Percentiles rank a stretch among this genome's conserved stretches.
Conservation (phyloP, 306 rosid species). For the Casuarina cunninghamiana region DNA sequence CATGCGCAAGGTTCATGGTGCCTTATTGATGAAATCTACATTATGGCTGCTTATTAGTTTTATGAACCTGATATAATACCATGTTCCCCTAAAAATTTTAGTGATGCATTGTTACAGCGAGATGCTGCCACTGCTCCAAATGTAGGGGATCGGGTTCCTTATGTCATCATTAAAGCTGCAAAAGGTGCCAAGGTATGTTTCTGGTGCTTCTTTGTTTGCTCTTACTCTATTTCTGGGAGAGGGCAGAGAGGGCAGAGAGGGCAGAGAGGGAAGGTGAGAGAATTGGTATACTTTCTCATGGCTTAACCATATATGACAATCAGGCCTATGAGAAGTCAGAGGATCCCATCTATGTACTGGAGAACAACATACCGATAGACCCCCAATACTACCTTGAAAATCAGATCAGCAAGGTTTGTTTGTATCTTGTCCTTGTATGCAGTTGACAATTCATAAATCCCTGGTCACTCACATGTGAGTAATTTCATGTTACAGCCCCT, state of each 20-base stretch:
- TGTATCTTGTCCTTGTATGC: constrained; percentile 6
- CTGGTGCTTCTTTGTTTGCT: not conserved
- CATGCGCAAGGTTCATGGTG: constrained; percentile 86
- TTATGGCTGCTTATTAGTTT: constrained; percentile 2
- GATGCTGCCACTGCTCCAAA: constrained; percentile 99
- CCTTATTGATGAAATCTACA: constrained; percentile 24
- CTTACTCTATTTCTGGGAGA: not conserved
- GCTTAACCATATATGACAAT: constrained; percentile 30
- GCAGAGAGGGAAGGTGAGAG: not conserved
- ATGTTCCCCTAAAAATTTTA: constrained; percentile 16
- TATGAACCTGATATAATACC: not conserved
- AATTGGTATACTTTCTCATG: constrained; percentile 16
- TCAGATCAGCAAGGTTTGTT: constrained; percentile 88
- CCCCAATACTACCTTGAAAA: constrained; percentile 98
- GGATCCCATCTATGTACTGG: constrained; percentile 95
- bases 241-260: too few relatives aligned
- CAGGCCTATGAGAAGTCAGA: constrained; percentile 96
- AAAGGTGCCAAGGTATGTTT: constrained; percentile 89
- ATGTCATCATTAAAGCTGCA: constrained; percentile 88
- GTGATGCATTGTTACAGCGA: constrained; percentile 50
- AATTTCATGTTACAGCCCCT: constrained; percentile 71
- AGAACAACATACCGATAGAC: constrained; percentile 94
- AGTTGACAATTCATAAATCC: not conserved
- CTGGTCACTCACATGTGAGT: constrained; percentile 27
- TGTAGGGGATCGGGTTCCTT: constrained; percentile 98